phyloP scores from a whole-genome alignment of 805 yeast species.

The Zygosaccharomyces bailii region DNA sequence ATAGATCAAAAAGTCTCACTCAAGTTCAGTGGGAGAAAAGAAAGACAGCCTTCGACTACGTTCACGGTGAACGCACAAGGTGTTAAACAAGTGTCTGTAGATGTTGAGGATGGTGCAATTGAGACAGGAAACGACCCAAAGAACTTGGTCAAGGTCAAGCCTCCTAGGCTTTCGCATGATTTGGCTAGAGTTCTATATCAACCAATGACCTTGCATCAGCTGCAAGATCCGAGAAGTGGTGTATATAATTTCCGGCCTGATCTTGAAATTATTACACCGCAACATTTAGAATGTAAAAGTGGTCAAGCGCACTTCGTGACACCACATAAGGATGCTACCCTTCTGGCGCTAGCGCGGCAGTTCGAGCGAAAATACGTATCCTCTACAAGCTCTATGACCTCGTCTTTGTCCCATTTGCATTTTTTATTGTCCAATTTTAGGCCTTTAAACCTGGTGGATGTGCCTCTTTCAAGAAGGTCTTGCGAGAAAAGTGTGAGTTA shows the following conservation, averaged over 20 bases:
- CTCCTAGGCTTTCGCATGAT: slow-evolving; percentile 60
- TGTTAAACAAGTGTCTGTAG: slow-evolving; percentile 16
- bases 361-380: slow-evolving; percentile 48
- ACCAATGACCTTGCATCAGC: slow-evolving; percentile 69
- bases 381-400: slow-evolving; percentile 88
- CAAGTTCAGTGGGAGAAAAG: background rate
- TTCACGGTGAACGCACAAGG: slow-evolving; percentile 4
- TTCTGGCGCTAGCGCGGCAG: slow-evolving; percentile 47
- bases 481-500: slow-evolving; percentile 37
- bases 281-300: slow-evolving; percentile 15
- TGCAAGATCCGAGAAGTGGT: slow-evolving; percentile 74
- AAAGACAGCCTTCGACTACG: background rate
- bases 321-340: slow-evolving; percentile 58
- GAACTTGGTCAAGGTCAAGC: slow-evolving; percentile 11
- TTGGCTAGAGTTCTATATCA: slow-evolving; percentile 71
- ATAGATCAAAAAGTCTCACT: background rate
- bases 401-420: slow-evolving; percentile 71
- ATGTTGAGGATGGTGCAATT: slow-evolving; percentile 8
- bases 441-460: slow-evolving; percentile 43
- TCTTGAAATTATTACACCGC: slow-evolving; percentile 52
- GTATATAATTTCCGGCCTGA: slow-evolving; percentile 65
- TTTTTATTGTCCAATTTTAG: slow-evolving; percentile 59
- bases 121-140: slow-evolving; percentile 9
- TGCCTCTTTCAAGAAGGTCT: slow-evolving; percentile 44
- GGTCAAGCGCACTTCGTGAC: slow-evolving; percentile 47